These are phyloP conservation scores for Cryptosporidium muris DNA, from an alignment of 169 alveolate species.

Conservation along the genomic window DNA sequence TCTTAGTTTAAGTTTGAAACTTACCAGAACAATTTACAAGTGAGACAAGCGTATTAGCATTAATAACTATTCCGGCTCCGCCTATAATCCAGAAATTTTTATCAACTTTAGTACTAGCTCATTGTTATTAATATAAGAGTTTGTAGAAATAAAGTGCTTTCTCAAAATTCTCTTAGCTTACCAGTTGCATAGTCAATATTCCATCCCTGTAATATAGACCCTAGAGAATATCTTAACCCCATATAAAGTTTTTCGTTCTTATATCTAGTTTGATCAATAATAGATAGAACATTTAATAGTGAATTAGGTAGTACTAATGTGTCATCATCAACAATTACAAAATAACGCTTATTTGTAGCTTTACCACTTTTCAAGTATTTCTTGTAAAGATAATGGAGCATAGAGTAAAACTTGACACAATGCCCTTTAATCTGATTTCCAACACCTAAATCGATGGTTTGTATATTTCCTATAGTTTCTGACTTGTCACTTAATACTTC, in stretches of 20 bases:
- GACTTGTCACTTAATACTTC: slow-evolving; percentile 23
- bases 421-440: slow-evolving; percentile 59
- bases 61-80: slow-evolving; percentile 56
- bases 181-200: slow-evolving; percentile 57
- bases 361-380: slow-evolving; percentile 4
- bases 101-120: background rate
- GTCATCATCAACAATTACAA: slow-evolving; percentile 59
- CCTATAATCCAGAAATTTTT: slow-evolving; percentile 4
- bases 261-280: background rate
- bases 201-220: slow-evolving; percentile 58
- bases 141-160: background rate
- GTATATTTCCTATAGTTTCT: background rate
- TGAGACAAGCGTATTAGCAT: slow-evolving; percentile 11
- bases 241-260: slow-evolving; percentile 5
- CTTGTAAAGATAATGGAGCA: slow-evolving; percentile 31
- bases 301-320: slow-evolving; percentile 44
- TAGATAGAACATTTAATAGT: slow-evolving; percentile 15
- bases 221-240: slow-evolving; percentile 67
- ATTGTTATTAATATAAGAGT: background rate
- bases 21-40: slow-evolving; percentile 45
- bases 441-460: slow-evolving; percentile 15
- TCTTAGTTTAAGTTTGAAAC: background rate
- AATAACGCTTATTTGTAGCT: slow-evolving; percentile 13
- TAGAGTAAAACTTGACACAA: slow-evolving; percentile 30
- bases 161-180: background rate